These are phyloP conservation scores for Staphylotrichum tortipilum DNA, from an alignment of 495 filamentous ascomycete species.

Conservation along the genomic window DNA sequence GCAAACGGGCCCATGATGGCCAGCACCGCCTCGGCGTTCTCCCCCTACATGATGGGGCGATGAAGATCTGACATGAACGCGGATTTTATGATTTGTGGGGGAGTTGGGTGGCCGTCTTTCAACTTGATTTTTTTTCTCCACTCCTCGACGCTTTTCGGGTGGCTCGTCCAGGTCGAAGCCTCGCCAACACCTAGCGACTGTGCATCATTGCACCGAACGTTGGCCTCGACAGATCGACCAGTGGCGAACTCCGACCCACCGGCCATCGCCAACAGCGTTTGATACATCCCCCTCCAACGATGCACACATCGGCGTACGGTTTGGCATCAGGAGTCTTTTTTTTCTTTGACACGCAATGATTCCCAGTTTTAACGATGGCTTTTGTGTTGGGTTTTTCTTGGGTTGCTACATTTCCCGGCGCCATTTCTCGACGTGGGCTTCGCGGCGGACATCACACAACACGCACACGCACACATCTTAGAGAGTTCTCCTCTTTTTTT, in stretches of 20 bases:
- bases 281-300: slow-evolving; percentile 8
- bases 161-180: background rate
- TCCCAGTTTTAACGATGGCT: slow-evolving; percentile 7
- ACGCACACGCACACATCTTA: too few relatives aligned
- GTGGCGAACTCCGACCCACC: background rate
- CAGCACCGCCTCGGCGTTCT: slow-evolving; percentile 12
- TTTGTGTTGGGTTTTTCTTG: background rate
- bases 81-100: background rate
- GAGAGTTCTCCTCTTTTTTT: slow-evolving; percentile 11
- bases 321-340: slow-evolving; percentile 9
- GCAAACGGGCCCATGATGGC: slow-evolving; percentile 14
- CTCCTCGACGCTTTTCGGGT: background rate
- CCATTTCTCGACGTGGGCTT: slow-evolving; percentile 3
- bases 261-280: slow-evolving; percentile 7
- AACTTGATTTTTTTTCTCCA: background rate
- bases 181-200: background rate
- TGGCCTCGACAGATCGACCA: background rate
- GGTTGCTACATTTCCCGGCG: slow-evolving; percentile 9
- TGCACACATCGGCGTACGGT: slow-evolving; percentile 18
- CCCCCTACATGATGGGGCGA: slow-evolving; percentile 27
- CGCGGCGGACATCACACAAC: slow-evolving; percentile 5
- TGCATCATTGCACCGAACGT: background rate
- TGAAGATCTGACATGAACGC: slow-evolving; percentile 1
- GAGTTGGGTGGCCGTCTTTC: background rate
- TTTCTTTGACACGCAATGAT: slow-evolving; percentile 12